Conservation (phyloP, 2,329 filamentous ascomycete species). For the Epichloe baconii region DNA sequence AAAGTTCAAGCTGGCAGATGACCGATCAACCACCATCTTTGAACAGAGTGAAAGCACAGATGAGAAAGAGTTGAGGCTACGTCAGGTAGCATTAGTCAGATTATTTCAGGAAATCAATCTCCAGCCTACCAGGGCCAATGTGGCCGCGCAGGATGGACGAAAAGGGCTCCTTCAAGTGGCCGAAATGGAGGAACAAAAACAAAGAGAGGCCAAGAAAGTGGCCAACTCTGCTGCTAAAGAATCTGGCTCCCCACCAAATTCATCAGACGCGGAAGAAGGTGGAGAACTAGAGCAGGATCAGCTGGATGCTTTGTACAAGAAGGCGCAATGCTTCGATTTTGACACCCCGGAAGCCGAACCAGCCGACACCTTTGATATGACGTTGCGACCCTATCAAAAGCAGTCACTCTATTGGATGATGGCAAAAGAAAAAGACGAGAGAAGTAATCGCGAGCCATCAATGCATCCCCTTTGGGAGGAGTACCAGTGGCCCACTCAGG, state of each 20-base stretch:
- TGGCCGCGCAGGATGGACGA: conserved; percentile 67
- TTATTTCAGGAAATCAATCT: conserved; percentile 83
- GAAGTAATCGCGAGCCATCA: conserved; percentile 56
- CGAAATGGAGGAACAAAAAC: conserved; percentile 70
- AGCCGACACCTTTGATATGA: conserved; percentile 66
- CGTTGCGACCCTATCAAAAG: conserved; percentile 83
- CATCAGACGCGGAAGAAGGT: conserved; percentile 67
- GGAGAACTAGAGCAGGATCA: conserved; percentile 91
- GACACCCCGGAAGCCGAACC: conserved; percentile 79
- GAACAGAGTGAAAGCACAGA: conserved; percentile 77
- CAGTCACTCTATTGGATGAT: conserved; percentile 97
- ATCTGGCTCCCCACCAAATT: conserved; percentile 36
- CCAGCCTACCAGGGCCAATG: conserved; percentile 60
- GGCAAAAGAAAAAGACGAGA: conserved; percentile 73
- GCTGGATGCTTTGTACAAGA: conserved; percentile 84
- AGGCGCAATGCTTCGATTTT: conserved; percentile 95
- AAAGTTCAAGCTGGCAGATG: conserved; percentile 48
- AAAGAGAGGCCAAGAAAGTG: conserved; percentile 35
- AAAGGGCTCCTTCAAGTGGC: conserved; percentile 77
- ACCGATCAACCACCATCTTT: conserved; percentile 61
- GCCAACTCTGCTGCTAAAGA: conserved; percentile 15
- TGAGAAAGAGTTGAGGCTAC: conserved; percentile 68
- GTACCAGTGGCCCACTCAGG: conserved; percentile 77
- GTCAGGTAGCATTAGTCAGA: conserved; percentile 78
- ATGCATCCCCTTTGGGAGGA: conserved; percentile 99